phyloP scores from a whole-genome alignment of 2,329 filamentous ascomycete species.

The Verticillium nubilum region DNA sequence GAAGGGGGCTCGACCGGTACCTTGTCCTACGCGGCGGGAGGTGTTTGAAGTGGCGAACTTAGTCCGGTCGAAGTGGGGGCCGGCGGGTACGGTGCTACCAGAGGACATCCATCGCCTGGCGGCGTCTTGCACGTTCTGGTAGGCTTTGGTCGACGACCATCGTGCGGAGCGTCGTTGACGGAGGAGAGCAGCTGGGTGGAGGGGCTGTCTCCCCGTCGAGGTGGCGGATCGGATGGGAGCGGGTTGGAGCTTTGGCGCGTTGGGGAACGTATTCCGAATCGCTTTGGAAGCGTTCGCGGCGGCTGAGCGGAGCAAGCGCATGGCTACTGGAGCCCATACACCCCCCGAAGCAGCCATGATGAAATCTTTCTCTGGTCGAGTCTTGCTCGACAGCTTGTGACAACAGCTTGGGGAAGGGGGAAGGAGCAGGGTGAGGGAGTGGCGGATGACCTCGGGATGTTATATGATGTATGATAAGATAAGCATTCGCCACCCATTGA shows the following conservation, averaged over 20 bases:
- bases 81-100: slow-evolving; percentile 20
- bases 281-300: slow-evolving; percentile 44
- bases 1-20: slow-evolving; percentile 77
- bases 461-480: slow-evolving; percentile 11
- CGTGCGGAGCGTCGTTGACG: slow-evolving; percentile 40
- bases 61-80: slow-evolving; percentile 38
- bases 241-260: slow-evolving; percentile 35
- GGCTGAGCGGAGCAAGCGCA: slow-evolving; percentile 49
- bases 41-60: slow-evolving; percentile 44
- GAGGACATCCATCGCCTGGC: slow-evolving; percentile 48
- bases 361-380: slow-evolving; percentile 13
- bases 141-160: slow-evolving; percentile 42
- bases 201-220: slow-evolving; percentile 38
- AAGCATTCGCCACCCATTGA: slow-evolving; percentile 19
- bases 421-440: not conserved
- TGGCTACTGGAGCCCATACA: slow-evolving; percentile 51
- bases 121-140: slow-evolving; percentile 35
- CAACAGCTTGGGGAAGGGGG: not conserved
- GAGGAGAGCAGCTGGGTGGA: slow-evolving; percentile 45
- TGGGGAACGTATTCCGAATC: slow-evolving; percentile 47
- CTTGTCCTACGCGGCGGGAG: slow-evolving; percentile 48
- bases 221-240: slow-evolving; percentile 33
- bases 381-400: not conserved
- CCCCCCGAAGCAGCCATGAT: slow-evolving; percentile 52
- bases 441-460: slow-evolving; percentile 14